These are phyloP conservation scores for Condylostoma magnum DNA, from an alignment of 169 alveolate genomes.

Conservation along the genomic window DNA sequence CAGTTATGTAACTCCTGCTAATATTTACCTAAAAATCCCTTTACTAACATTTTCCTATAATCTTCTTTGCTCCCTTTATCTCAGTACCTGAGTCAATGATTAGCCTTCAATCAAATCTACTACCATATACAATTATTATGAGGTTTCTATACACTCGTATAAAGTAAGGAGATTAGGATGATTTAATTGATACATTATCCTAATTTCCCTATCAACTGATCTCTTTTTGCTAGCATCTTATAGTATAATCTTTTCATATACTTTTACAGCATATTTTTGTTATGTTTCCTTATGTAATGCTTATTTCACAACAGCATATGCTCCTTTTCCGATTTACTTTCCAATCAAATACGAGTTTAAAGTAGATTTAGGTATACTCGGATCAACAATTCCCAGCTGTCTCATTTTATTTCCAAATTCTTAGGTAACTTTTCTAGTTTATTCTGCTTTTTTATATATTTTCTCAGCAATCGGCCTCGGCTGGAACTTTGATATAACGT, in stretches of 20 bases:
- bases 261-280: slow-evolving; percentile 77
- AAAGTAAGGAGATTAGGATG: slow-evolving; percentile 70
- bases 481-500: no score
- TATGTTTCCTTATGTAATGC: slow-evolving; percentile 67
- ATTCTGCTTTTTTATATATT: no score
- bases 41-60: slow-evolving; percentile 65
- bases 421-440: no score
- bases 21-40: slow-evolving; percentile 48
- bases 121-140: slow-evolving; percentile 47
- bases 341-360: slow-evolving; percentile 38
- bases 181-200: slow-evolving; percentile 57
- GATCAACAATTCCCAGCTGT: no score
- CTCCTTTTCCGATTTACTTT: slow-evolving; percentile 77
- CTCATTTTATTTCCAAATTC: no score
- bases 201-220: slow-evolving; percentile 74
- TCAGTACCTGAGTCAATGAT: slow-evolving; percentile 65
- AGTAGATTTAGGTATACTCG: no score
- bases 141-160: slow-evolving; percentile 49
- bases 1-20: slow-evolving; percentile 59
- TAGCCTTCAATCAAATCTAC: slow-evolving; percentile 75
- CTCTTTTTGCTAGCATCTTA: slow-evolving; percentile 67
- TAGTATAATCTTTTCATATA: slow-evolving; percentile 75
- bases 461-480: no score
- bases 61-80: slow-evolving; percentile 54
- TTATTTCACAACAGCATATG: slow-evolving; percentile 82